Evolutionary conservation across 2,329 filamentous ascomycete genomes (phyloP).

Genomic region (Fusarium sp.): DNA sequence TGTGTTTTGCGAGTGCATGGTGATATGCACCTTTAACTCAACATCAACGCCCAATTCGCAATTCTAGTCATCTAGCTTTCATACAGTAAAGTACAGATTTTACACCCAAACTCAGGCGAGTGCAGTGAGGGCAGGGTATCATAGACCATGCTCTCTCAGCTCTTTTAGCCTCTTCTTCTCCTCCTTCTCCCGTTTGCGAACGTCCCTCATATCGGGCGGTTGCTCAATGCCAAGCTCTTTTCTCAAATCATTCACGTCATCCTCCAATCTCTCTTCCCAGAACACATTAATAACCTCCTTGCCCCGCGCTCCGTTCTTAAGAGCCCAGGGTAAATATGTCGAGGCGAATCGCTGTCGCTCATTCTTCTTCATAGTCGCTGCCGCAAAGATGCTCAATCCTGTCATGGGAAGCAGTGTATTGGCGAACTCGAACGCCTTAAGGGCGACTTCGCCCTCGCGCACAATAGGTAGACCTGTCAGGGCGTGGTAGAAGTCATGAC

Average conservation of each 20-base stretch:
- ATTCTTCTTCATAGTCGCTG: constrained; percentile 85
- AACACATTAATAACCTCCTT: constrained; percentile 95
- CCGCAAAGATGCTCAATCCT: constrained; percentile 84
- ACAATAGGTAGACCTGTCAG: constrained; percentile 91
- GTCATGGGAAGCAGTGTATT: constrained; percentile 98
- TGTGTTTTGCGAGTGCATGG: background rate
- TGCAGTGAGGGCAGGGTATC: background rate
- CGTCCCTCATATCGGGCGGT: constrained; percentile 86
- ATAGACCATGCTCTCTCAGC: constrained; percentile 45
- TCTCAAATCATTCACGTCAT: constrained; percentile 82
- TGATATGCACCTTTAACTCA: background rate
- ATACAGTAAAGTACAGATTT: constrained; percentile 27
- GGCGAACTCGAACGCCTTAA: constrained; percentile 97
- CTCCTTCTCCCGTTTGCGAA: constrained; percentile 77
- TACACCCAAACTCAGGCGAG: background rate
- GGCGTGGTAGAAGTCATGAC: constrained; percentile 97
- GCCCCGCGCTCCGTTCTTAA: constrained; percentile 81
- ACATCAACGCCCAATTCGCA: constrained; percentile 19
- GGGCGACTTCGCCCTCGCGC: constrained; percentile 95
- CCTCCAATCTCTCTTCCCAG: constrained; percentile 95
- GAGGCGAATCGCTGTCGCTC: constrained; percentile 81
- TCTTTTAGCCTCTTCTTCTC: constrained; percentile 75
- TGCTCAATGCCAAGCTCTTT: constrained; percentile 84
- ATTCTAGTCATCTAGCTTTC: background rate
- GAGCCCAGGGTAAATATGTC: constrained; percentile 90